Evolutionary conservation across 176 grass and related monocot genomes (phyloP).

Genomic region (Oryza glumipatula): DNA sequence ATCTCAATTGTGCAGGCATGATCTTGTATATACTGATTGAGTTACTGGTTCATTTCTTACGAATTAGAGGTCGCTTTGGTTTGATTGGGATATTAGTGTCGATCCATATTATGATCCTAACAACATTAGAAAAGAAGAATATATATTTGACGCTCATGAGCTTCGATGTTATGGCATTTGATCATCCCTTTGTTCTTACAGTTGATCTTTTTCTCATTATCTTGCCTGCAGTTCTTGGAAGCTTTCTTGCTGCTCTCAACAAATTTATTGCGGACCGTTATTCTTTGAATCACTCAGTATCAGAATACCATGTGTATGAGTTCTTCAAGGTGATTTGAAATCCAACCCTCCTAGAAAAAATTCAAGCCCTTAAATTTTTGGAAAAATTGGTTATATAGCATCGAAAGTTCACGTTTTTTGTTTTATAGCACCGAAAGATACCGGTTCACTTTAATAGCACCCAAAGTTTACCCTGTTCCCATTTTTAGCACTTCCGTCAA

Average conservation of each 20-base stretch:
- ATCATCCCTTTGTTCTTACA: not conserved
- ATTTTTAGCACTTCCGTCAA: too few relatives aligned
- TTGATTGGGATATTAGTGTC: not conserved
- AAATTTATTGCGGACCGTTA: slow-evolving; percentile 90
- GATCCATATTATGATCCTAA: not conserved
- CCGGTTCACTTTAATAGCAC: too few relatives aligned
- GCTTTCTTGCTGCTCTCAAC: slow-evolving; percentile 92
- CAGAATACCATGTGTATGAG: slow-evolving; percentile 96
- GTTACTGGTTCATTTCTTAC: slow-evolving; percentile 17
- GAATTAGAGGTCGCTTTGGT: not conserved
- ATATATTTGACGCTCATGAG: not conserved
- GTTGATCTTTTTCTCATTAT: not conserved
- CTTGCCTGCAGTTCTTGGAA: slow-evolving; percentile 80
- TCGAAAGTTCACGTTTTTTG: too few relatives aligned
- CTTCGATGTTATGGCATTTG: not conserved
- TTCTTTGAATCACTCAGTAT: slow-evolving; percentile 82
- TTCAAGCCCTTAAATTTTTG: slow-evolving; percentile 13
- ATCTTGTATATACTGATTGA: not conserved
- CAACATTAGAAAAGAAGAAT: not conserved
- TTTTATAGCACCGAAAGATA: too few relatives aligned
- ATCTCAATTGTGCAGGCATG: not conserved
- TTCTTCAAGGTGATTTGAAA: slow-evolving; percentile 74
- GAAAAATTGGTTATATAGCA: too few relatives aligned
- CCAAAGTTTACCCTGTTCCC: too few relatives aligned
- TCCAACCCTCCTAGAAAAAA: not conserved